phyloP scores from a whole-genome alignment of 768 basidiomycete species.

The Leucosporidium scottii region DNA sequence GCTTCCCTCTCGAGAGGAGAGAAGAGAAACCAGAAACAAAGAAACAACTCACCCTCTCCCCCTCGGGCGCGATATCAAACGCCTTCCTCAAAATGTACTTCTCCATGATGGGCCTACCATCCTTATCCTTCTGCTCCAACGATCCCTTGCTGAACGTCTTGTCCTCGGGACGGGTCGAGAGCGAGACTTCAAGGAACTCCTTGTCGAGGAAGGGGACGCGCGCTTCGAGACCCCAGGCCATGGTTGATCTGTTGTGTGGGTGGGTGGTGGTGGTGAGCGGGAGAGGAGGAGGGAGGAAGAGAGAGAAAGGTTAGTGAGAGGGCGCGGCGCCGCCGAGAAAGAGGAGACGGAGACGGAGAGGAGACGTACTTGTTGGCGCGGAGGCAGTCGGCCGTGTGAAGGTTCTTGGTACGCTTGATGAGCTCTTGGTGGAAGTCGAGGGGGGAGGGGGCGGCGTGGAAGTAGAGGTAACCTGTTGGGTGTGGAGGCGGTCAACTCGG shows the following conservation, averaged over 20 bases:
- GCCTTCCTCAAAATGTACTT: constrained; percentile 98
- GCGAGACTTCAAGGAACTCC: constrained; percentile 83
- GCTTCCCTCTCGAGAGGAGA: too few relatives aligned
- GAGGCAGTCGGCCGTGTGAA: constrained; percentile 94
- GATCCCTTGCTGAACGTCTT: constrained; percentile 86
- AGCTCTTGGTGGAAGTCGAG: constrained; percentile 89
- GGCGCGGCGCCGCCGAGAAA: too few relatives aligned
- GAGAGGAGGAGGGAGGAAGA: not conserved
- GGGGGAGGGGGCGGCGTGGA: constrained; percentile 91
- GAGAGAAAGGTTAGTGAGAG: constrained; percentile 1
- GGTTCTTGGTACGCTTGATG: constrained; percentile 89
- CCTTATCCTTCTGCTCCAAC: constrained; percentile 64
- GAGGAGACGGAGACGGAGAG: not conserved
- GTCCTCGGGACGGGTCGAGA: constrained; percentile 78
- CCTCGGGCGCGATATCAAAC: constrained; percentile 74
- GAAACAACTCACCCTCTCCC: constrained; percentile 51
- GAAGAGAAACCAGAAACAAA: constrained; percentile 36
- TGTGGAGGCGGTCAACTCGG: not conserved
- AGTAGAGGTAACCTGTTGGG: constrained; percentile 83
- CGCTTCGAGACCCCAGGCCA: constrained; percentile 99
- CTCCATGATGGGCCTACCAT: constrained; percentile 89
- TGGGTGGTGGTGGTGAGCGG: not conserved
- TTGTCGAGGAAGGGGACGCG: constrained; percentile 99
- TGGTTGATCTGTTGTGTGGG: constrained; percentile 63
- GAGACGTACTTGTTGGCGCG: constrained; percentile 79